A percentile compares a stretch with the other conserved stretches of the same genome.
Conservation (phyloP, 1,139 yeast species). For the Geotrichum reessii region DNA sequence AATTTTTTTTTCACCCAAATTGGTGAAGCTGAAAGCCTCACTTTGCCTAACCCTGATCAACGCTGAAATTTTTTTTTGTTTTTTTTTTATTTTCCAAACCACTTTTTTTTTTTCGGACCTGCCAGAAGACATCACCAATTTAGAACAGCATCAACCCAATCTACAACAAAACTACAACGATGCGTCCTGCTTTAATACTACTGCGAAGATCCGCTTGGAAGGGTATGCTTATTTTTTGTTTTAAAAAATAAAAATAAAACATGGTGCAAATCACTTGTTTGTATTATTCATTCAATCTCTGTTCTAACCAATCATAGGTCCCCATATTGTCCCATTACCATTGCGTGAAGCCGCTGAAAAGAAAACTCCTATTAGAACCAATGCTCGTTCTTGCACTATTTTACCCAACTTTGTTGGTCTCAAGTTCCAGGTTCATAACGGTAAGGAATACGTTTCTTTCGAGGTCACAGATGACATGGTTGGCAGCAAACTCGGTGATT, state of each 20-base stretch:
- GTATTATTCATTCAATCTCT: background rate
- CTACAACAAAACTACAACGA: conserved; percentile 25
- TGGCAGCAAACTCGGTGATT: conserved; percentile 93
- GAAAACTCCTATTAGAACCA: conserved; percentile 84
- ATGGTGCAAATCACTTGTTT: too few relatives aligned
- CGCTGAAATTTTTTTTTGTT: conserved; percentile 2
- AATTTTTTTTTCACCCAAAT: background rate
- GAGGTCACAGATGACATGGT: conserved; percentile 94
- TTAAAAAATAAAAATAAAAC: too few relatives aligned
- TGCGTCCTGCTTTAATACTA: conserved; percentile 54
- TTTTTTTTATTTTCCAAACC: background rate
- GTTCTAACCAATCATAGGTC: conserved; percentile 46
- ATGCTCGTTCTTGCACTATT: conserved; percentile 90
- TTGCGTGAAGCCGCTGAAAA: conserved; percentile 75
- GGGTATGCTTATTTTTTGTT: conserved; percentile 39
- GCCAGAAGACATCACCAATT: background rate
- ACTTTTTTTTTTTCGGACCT: background rate
- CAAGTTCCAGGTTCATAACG: conserved; percentile 91
- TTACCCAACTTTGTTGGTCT: conserved; percentile 93
- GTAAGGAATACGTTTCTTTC: conserved; percentile 85
- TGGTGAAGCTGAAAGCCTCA: conserved; percentile 11
- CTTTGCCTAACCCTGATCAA: conserved; percentile 12
- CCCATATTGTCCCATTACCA: conserved; percentile 90
- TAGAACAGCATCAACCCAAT: background rate
- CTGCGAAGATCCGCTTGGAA: conserved; percentile 79